These are phyloP conservation scores for Allium fistulosum DNA, from an alignment of 106 monocot species.

Conservation along the genomic window DNA sequence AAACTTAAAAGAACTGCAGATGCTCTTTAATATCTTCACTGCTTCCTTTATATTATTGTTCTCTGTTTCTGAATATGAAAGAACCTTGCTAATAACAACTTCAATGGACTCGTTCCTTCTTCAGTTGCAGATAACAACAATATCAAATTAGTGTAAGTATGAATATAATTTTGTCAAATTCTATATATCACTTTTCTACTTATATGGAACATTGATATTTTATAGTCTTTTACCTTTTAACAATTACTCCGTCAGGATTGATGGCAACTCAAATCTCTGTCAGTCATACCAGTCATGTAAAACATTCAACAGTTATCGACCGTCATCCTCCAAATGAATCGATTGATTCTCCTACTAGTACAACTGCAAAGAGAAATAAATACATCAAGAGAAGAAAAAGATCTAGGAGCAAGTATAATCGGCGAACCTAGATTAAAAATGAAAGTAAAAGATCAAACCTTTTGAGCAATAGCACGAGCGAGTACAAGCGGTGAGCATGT, in stretches of 20 bases:
- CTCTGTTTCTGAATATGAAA: neutral
- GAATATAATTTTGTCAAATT: too few relatives aligned
- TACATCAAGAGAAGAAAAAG: too few relatives aligned
- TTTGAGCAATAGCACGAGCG: too few relatives aligned
- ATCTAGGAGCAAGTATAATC: too few relatives aligned
- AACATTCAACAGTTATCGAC: neutral
- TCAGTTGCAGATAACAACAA: slow-evolving; percentile 2
- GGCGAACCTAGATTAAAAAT: too few relatives aligned
- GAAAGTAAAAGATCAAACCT: too few relatives aligned
- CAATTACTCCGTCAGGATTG: neutral
- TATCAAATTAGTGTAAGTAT: slow-evolving; percentile 18
- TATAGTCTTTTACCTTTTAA: neutral
- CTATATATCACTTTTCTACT: too few relatives aligned
- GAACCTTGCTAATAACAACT: slow-evolving; percentile 14
- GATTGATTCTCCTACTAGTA: too few relatives aligned
- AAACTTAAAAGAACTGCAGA: slow-evolving; percentile 8
- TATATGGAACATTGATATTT: too few relatives aligned
- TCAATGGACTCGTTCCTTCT: slow-evolving; percentile 9
- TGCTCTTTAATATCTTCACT: neutral
- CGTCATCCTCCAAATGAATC: neutral
- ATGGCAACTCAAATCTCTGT: slow-evolving; percentile 17
- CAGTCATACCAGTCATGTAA: slow-evolving; percentile 6
- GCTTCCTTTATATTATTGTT: neutral
- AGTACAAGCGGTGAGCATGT: too few relatives aligned
- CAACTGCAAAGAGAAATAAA: too few relatives aligned